Evolutionary conservation across 108 stramenopile species (phyloP).

Genomic region (Aurantiochytrium sp.): DNA sequence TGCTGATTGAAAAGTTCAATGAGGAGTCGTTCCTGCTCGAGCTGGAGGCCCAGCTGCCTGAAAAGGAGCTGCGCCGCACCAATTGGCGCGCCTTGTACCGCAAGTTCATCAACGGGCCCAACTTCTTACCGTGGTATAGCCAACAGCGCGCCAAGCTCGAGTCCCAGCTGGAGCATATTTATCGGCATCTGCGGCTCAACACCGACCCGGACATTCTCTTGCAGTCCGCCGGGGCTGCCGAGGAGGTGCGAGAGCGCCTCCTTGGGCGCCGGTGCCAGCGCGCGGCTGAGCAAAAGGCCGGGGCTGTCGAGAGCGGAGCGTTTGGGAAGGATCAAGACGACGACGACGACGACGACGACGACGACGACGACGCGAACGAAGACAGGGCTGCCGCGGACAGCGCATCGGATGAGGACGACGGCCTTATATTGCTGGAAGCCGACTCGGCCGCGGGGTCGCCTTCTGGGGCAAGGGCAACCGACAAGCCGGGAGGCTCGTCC

Average conservation of each 20-base stretch:
- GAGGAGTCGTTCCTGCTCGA: constrained; percentile 5
- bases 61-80: neutral
- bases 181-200: constrained; percentile 2
- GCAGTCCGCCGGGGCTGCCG: neutral
- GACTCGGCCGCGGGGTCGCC: neutral
- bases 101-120: neutral
- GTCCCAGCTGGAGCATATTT: neutral
- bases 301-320: too few relatives aligned
- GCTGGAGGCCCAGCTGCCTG: neutral
- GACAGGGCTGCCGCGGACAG: too few relatives aligned
- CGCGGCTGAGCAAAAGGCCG: neutral
- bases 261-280: neutral
- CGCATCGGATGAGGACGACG: too few relatives aligned
- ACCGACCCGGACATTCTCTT: constrained; percentile 7
- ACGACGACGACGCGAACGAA: too few relatives aligned
- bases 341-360: too few relatives aligned
- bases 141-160: constrained; percentile 25
- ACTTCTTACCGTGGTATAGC: neutral
- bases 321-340: too few relatives aligned
- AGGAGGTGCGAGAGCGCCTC: neutral
- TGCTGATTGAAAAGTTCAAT: neutral
- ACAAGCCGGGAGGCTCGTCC: too few relatives aligned
- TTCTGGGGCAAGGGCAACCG: too few relatives aligned
- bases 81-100: neutral
- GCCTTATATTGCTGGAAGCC: neutral